A percentile compares a stretch with the other conserved stretches of the same genome.
These are phyloP conservation scores for Candida tunisiensis DNA, from an alignment of 1,139 yeast species.

Conservation along the genomic window DNA sequence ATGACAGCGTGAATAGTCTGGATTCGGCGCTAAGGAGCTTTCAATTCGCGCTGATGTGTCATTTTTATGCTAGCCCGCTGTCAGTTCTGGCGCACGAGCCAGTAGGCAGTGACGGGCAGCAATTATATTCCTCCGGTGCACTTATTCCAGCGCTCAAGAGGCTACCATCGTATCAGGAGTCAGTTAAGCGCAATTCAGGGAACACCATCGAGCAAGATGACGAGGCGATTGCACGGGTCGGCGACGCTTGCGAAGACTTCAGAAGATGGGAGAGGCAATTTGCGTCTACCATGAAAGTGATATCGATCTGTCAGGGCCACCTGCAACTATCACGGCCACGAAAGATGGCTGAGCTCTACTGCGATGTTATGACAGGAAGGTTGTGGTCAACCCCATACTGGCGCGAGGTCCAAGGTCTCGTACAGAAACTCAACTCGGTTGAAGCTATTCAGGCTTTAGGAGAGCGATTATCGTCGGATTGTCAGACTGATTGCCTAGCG, in stretches of 20 bases:
- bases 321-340: too few relatives aligned
- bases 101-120: conserved; percentile 21
- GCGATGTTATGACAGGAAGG: too few relatives aligned
- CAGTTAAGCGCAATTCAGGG: conserved; percentile 15
- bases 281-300: too few relatives aligned
- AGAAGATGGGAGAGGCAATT: too few relatives aligned
- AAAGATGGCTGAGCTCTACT: too few relatives aligned
- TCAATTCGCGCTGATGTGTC: conserved; percentile 50
- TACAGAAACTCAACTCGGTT: too few relatives aligned
- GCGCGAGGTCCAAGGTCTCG: too few relatives aligned
- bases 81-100: conserved; percentile 24
- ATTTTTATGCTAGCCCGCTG: conserved; percentile 54
- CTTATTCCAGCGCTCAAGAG: conserved; percentile 25
- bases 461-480: too few relatives aligned
- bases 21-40: conserved; percentile 35
- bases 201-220: conserved; percentile 5
- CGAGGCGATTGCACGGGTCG: conserved; percentile 1
- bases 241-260: conserved; percentile 2
- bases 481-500: too few relatives aligned
- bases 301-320: too few relatives aligned
- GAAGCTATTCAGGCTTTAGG: too few relatives aligned
- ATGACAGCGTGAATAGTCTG: conserved; percentile 20
- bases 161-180: conserved; percentile 29
- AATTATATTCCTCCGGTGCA: conserved; percentile 11
- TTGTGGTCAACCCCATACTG: too few relatives aligned